These are phyloP conservation scores for Boletus reticulatus DNA, from an alignment of 768 basidiomycete genomes.

Conservation along the genomic window DNA sequence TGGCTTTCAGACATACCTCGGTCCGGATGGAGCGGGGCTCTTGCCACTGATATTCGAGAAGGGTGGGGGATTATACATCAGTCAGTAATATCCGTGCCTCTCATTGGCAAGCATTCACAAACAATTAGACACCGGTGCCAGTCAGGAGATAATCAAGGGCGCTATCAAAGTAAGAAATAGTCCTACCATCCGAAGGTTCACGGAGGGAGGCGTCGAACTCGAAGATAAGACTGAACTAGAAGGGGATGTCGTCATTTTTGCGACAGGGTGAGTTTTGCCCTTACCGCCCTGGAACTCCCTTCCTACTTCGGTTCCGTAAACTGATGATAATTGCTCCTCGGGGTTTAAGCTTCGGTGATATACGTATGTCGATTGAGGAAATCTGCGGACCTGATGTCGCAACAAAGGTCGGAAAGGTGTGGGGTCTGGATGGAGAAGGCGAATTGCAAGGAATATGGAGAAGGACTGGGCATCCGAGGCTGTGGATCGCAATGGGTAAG, in stretches of 20 bases:
- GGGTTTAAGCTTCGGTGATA: slow-evolving; percentile 42
- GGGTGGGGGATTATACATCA: slow-evolving; percentile 39
- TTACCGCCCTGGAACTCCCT: neutral
- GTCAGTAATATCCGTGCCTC: slow-evolving; percentile 21
- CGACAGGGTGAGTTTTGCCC: slow-evolving; percentile 29
- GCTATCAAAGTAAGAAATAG: slow-evolving; percentile 50
- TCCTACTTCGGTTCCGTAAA: neutral
- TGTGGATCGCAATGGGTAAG: slow-evolving; percentile 30
- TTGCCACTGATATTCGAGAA: slow-evolving; percentile 30
- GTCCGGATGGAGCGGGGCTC: slow-evolving; percentile 38
- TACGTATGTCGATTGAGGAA: slow-evolving; percentile 36
- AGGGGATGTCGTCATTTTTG: slow-evolving; percentile 33
- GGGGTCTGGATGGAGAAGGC: slow-evolving; percentile 67
- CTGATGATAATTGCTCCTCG: neutral
- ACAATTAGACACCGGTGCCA: slow-evolving; percentile 37
- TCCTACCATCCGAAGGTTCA: slow-evolving; percentile 26
- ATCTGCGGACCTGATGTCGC: slow-evolving; percentile 49
- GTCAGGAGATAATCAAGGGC: slow-evolving; percentile 45
- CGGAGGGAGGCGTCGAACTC: slow-evolving; percentile 26
- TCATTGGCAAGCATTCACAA: neutral
- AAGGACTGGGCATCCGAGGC: slow-evolving; percentile 35
- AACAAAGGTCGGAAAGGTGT: slow-evolving; percentile 48
- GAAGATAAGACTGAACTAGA: slow-evolving; percentile 25
- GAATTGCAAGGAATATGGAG: slow-evolving; percentile 48
- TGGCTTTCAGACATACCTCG: slow-evolving; percentile 39